Percentiles rank a stretch among this genome's conserved stretches.
phyloP scores from a whole-genome alignment of 2,329 filamentous ascomycete genomes.

The Ceratocystis colombiana region DNA sequence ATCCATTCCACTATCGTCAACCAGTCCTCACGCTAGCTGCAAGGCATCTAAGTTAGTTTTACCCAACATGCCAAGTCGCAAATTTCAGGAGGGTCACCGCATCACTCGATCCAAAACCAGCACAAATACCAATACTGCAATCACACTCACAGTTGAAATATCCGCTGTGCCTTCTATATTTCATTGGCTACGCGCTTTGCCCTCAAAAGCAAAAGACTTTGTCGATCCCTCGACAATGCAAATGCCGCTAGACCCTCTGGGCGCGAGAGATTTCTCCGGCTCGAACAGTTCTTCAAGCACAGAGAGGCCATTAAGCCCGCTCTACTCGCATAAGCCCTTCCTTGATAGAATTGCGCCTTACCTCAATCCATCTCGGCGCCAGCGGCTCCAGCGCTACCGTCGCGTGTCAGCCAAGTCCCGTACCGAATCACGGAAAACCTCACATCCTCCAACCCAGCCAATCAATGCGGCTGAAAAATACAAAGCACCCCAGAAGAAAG shows the following conservation, averaged over 20 bases:
- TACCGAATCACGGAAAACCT: not conserved
- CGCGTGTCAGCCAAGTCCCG: not conserved
- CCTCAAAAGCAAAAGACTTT: not conserved
- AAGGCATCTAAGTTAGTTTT: too few species aligned
- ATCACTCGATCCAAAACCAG: not conserved
- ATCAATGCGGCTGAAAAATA: constrained; percentile 11
- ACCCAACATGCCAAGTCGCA: not conserved
- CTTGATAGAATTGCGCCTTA: not conserved
- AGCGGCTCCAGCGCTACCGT: not conserved
- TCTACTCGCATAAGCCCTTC: not conserved
- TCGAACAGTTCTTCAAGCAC: not conserved
- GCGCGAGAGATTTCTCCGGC: not conserved
- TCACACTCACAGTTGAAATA: not conserved
- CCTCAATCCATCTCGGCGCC: not conserved
- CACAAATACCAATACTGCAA: not conserved
- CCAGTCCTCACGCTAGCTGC: not conserved
- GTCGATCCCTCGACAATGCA: not conserved
- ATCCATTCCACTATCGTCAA: not conserved
- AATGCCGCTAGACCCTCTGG: not conserved
- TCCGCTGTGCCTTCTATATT: not conserved
- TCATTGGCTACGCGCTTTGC: not conserved
- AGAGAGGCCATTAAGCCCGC: not conserved
- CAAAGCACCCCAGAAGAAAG: constrained; percentile 7
- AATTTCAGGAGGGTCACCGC: not conserved
- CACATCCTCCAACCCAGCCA: not conserved